phyloP scores from a whole-genome alignment of 345 rosid species.

The Aurinia saxatilis region DNA sequence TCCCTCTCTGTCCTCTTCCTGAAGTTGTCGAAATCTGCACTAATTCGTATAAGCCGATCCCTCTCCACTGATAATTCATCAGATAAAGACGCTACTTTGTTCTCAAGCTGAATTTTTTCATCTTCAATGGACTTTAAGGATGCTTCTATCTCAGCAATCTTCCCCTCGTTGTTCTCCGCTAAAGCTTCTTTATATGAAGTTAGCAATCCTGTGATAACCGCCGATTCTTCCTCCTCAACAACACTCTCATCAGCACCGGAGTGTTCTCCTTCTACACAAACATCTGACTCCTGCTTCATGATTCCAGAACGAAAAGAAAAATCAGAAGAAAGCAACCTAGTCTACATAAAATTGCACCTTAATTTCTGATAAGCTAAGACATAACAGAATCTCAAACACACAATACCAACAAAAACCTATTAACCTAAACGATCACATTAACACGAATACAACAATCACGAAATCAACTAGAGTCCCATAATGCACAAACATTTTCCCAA shows the following conservation, averaged over 20 bases:
- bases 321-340: not conserved
- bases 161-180: conserved; percentile 50
- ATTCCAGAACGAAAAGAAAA: conserved; percentile 16
- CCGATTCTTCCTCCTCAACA: conserved; percentile 45
- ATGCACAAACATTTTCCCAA: not conserved
- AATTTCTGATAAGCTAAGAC: not conserved
- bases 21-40: conserved; percentile 96
- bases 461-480: not conserved
- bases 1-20: conserved; percentile 91
- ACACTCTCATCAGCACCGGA: conserved; percentile 31
- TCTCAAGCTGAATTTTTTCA: conserved; percentile 49
- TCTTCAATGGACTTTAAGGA: conserved; percentile 62
- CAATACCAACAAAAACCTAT: not conserved
- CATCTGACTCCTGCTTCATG: conserved; percentile 56
- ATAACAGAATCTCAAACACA: not conserved
- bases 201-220: conserved; percentile 40
- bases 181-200: conserved; percentile 64
- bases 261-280: conserved; percentile 33
- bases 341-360: not conserved
- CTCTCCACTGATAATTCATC: conserved; percentile 60
- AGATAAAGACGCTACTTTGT: conserved; percentile 47
- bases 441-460: not conserved
- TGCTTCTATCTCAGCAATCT: conserved; percentile 59
- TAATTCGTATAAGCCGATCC: conserved; percentile 72
- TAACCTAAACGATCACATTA: not conserved